These are phyloP conservation scores for Allodekkera sacchari DNA, from an alignment of 805 yeast species.

Conservation along the genomic window DNA sequence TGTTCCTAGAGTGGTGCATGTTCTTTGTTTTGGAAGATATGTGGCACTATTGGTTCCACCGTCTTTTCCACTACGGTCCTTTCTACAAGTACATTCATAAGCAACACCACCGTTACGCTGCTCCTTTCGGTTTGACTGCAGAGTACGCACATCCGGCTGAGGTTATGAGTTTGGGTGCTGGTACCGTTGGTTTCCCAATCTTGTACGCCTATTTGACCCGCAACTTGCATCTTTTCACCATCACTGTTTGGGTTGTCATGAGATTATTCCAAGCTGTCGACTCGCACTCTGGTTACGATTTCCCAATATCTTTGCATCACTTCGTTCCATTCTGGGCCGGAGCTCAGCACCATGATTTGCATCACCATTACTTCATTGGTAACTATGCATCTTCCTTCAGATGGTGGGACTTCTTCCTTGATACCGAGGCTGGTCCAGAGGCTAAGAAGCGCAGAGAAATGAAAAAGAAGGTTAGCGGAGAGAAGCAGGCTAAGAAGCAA, in stretches of 20 bases:
- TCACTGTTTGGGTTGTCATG: conserved; percentile 42
- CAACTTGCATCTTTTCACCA: conserved; percentile 45
- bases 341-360: conserved; percentile 55
- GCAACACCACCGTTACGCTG: conserved; percentile 54
- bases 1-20: conserved; percentile 36
- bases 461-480: conserved; percentile 34
- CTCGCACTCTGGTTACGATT: conserved; percentile 54
- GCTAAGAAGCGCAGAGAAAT: conserved; percentile 41
- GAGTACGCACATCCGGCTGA: conserved; percentile 57
- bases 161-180: conserved; percentile 48
- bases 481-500: conserved; percentile 18
- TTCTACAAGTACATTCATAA: conserved; percentile 52
- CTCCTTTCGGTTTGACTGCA: conserved; percentile 55
- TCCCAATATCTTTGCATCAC: conserved; percentile 52
- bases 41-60: conserved; percentile 56
- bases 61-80: conserved; percentile 47
- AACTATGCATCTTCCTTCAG: conserved; percentile 50
- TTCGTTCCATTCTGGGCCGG: conserved; percentile 61
- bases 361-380: conserved; percentile 53
- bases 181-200: conserved; percentile 54
- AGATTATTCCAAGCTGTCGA: conserved; percentile 54
- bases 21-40: conserved; percentile 48
- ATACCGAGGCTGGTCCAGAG: conserved; percentile 49
- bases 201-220: conserved; percentile 40
- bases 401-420: conserved; percentile 47